Evolutionary conservation across 2,329 filamentous ascomycete species (phyloP), one percentile per base, ranked within the genome.

Genomic region (Sclerotinia minor): DNA sequence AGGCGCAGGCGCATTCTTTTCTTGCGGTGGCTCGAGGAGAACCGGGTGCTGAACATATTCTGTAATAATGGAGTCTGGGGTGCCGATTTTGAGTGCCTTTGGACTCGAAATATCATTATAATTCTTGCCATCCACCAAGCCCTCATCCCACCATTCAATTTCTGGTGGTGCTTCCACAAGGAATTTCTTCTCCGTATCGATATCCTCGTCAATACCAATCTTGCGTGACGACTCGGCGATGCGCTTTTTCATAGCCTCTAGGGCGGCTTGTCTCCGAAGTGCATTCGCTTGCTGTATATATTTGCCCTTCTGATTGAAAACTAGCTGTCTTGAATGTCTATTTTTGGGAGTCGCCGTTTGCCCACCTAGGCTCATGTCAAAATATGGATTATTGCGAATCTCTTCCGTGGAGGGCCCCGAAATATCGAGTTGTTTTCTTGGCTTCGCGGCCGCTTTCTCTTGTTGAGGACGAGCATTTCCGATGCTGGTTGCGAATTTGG

Each of bases 141-240:
- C 92, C 80, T 98, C 94, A 74, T 99, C 95, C 92, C 94, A 98
- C 95, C 95, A 99, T 78, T 99, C 95, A 53, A 98, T 85, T 9
- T 90, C 90, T 5, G 95, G 95, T 13, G 95, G 95, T 44, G 85
- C 84, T 71, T 94, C 89, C 7, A 97, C 87, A 5, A 95, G 80
- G 77, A 94, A 98, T 44, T 92, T 91, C 78, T 94, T 96, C 78
- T 99, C 94, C 60, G 91, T 88, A 70, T 96, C 90, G 41, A 92
- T 80, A 72, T 94, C 94, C 77, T 98, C 94, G 75, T 98, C 94
- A 70, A 98, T 92, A 58, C 93, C 94, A n/a, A 91, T 92, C 77
- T 93, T 94, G 69, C 94, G 87, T 15, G 93, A 91, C 73, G 92
- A 89, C 73, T 90, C 91, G 1, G 94, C 94, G 73, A 99, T 96